Percentiles rank a stretch among this genome's conserved stretches.
Conservation (phyloP, 2,329 filamentous ascomycete species). For the Aspergillus niger region DNA sequence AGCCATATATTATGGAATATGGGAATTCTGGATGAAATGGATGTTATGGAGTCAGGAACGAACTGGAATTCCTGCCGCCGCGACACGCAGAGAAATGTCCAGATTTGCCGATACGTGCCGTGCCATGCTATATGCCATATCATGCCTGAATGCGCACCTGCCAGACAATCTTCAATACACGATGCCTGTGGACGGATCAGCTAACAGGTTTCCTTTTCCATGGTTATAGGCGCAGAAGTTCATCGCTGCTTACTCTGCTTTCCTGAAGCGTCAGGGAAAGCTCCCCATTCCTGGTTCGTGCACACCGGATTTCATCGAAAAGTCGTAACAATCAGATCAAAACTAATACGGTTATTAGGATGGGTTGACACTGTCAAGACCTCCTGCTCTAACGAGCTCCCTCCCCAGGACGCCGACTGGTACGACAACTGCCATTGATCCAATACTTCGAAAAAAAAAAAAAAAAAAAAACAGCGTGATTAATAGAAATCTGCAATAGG, state of each 20-base stretch:
- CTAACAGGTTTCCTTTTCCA: conserved; percentile 19
- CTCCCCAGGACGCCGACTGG: conserved; percentile 98
- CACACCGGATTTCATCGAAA: not conserved
- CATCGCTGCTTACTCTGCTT: conserved; percentile 67
- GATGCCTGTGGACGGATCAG: conserved; percentile 10
- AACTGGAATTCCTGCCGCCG: too few species aligned
- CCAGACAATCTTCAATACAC: not conserved
- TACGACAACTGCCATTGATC: conserved; percentile 57
- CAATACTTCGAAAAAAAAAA: not conserved
- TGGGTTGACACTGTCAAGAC: conserved; percentile 99
- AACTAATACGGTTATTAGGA: conserved; percentile 54
- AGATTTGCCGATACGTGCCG: conserved; percentile 3
- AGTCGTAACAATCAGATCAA: not conserved
- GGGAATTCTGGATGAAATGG: too few species aligned
- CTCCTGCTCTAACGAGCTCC: conserved; percentile 92
- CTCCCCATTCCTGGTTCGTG: conserved; percentile 68
- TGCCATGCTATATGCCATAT: not conserved
- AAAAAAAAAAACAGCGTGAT: not conserved
- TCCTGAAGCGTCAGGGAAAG: conserved; percentile 72
- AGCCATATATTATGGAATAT: too few species aligned
- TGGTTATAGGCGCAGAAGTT: conserved; percentile 63
- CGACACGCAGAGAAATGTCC: too few species aligned
- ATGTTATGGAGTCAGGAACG: too few species aligned
- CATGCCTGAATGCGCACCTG: not conserved
- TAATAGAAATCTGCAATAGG: conserved; percentile 37